Percentiles rank a stretch among this genome's conserved stretches.
Conservation (phyloP, 1,139 yeast genomes). For the Hansenula lynferdii region DNA sequence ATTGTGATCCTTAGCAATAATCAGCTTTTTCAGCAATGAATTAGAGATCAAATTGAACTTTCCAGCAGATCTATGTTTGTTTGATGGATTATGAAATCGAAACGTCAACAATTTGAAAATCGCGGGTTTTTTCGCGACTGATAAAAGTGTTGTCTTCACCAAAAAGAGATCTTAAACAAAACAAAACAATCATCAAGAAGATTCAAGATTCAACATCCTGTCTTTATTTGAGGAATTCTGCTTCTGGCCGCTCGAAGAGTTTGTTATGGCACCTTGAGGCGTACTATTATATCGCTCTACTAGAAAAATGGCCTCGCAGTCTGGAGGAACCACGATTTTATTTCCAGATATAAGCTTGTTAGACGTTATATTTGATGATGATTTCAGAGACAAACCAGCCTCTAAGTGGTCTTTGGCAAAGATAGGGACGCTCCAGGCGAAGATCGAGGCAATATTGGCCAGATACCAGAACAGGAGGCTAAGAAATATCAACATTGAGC, state of each 20-base stretch:
- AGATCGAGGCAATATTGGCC: constrained; percentile 11
- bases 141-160: background rate
- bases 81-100: background rate
- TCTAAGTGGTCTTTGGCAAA: constrained; percentile 18
- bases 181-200: background rate
- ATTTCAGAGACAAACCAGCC: constrained; percentile 13
- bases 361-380: constrained; percentile 10
- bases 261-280: background rate
- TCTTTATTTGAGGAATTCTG: no score
- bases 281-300: no score
- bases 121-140: background rate
- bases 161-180: background rate
- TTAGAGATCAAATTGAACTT: background rate
- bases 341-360: constrained; percentile 7
- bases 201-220: no score
- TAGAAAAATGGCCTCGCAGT: background rate
- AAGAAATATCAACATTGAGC: constrained; percentile 3
- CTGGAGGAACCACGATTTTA: background rate
- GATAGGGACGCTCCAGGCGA: constrained; percentile 20
- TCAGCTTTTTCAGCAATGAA: no score
- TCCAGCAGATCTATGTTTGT: background rate
- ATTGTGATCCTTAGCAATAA: constrained; percentile 14
- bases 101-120: background rate
- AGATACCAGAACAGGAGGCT: constrained; percentile 6
- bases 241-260: no score